Evolutionary conservation across 2,329 filamentous ascomycete species (phyloP), one percentile per base, ranked within the genome.

Genomic region (Fusarium tupiense): DNA sequence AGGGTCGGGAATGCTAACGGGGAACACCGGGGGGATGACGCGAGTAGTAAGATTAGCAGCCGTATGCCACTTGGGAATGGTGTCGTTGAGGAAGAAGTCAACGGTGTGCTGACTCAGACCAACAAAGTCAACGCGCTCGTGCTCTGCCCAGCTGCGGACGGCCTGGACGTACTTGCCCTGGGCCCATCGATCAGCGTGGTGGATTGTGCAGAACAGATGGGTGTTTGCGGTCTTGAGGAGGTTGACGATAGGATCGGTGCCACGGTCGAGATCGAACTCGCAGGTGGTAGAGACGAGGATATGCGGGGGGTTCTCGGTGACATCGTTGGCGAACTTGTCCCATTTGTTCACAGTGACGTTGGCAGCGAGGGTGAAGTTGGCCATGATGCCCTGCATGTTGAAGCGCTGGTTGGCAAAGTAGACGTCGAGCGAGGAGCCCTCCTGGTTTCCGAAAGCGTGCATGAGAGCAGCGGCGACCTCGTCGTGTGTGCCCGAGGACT

Each of bases 241-340:
- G 26, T 74, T 61, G 43, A 71, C 64, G 31, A 78, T 69, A n/a
- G 68, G 63, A 14, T 63, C 61, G 50, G 69, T 35, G 20, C 64
- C 67, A 50, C 63, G 60, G 41, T 67, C 64, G n/a, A 77, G 70
- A 44, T 80, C 78, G 53, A 76, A 68, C 67, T 79, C 77, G 77
- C 78, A 79, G 29, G 78, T 80, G 13, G 76, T 79, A 43, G 78
- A 79, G n/a, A 80, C 73, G 68, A 80, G 61, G 13, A 80, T 60
- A 50, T 79, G 71, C 14, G 78, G 77, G 13, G 71, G 69, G 44
- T 62, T 63, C 37, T 62, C 44, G 8, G 46, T 52, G 49, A 76
- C 67, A 17, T 46, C 64, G 50, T 61, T 56, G n/a, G 61, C 53
- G 50, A 79, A 74, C 56, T 54, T 62, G 46, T 75, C 50, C 60